Base-by-base conservation (phyloP, 2,329 filamentous ascomycete species). In the Chalaropsis ovoidea region DNA sequence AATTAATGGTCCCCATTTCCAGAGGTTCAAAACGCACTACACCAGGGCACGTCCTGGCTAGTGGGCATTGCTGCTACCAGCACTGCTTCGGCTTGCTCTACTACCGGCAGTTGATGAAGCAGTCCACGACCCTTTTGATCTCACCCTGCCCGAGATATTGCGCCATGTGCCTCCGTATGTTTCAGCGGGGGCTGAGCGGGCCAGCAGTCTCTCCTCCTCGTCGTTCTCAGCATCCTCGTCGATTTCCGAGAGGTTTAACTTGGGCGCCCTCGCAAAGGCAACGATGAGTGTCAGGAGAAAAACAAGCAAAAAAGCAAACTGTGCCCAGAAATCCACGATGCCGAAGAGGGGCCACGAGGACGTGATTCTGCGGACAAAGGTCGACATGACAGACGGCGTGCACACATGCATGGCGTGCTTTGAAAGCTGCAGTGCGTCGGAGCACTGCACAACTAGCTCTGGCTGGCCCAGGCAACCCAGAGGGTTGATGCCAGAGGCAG, bases 341-440 rank as follows among this genome's bases (percentile, higher is more conserved):
- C 94, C 94, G 72, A 99, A 95, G 73, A 96, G 90, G 5, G 94
- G 92, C 81, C 94, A 99, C 73, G 95, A 96, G 72, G 96, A 83
- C 24, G 89, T 92, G 68, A 96, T 84, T 56, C 92, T 86, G 75
- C 97, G 96, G 69, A 99, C 80, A 76, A 99, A 95, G 0, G 90
- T 96, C 67, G 89, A 94, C 74, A 92, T 88, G 45, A 96, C 86
- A 24, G 87, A 93, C 0, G 94, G 91, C 0, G 92, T 97, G 80
- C 94, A 99, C 24, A 95, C 86, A 67, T 86, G 82, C 69, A 83
- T 83, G 2, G 90, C 88, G n/a, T 82, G 80, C n/a, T 81, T 79
- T 70, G 88, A 86, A 39, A 58, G 42, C 85, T 79, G 4, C 1
- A 86, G 83, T 8, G 85, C 78, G 74, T 96, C 92, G 11, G 89